These are phyloP conservation scores for Drechslerella coelobrocha DNA, from an alignment of 2,329 filamentous ascomycete genomes.

Conservation along the genomic window DNA sequence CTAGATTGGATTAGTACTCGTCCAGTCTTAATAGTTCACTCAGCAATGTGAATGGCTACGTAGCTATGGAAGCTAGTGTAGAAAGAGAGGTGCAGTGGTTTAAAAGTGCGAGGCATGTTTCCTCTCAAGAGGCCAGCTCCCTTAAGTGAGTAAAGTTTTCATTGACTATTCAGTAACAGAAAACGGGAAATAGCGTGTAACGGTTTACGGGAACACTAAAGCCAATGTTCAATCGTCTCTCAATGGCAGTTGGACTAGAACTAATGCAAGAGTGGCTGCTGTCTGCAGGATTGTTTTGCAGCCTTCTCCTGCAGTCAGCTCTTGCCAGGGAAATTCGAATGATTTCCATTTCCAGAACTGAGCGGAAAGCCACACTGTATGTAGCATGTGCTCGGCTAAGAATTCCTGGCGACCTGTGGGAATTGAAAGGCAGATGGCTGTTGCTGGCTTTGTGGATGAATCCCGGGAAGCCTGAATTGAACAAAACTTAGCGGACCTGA, in stretches of 20 bases:
- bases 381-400: constrained; percentile 47
- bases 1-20: constrained; percentile 2
- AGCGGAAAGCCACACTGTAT: constrained; percentile 32
- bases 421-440: constrained; percentile 24
- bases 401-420: constrained; percentile 37
- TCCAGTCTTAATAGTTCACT: constrained; percentile 3
- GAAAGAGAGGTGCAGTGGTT: not conserved
- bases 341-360: constrained; percentile 34
- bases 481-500: constrained; percentile 21
- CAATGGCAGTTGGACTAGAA: constrained; percentile 40
- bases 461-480: constrained; percentile 22
- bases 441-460: constrained; percentile 21
- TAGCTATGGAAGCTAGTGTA: not conserved
- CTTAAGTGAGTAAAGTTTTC: not conserved
- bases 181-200: constrained; percentile 45
- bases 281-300: constrained; percentile 42
- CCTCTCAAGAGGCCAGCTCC: not conserved
- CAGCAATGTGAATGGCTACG: not conserved
- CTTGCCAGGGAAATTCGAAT: constrained; percentile 38
- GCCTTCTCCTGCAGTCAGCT: constrained; percentile 38
- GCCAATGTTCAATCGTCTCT: constrained; percentile 33
- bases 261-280: constrained; percentile 44
- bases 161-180: constrained; percentile 14
- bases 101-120: not conserved
- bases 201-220: constrained; percentile 46